phyloP scores from a whole-genome alignment of 2,329 filamentous ascomycete genomes.

The Pseudocercospora fijiensis region DNA sequence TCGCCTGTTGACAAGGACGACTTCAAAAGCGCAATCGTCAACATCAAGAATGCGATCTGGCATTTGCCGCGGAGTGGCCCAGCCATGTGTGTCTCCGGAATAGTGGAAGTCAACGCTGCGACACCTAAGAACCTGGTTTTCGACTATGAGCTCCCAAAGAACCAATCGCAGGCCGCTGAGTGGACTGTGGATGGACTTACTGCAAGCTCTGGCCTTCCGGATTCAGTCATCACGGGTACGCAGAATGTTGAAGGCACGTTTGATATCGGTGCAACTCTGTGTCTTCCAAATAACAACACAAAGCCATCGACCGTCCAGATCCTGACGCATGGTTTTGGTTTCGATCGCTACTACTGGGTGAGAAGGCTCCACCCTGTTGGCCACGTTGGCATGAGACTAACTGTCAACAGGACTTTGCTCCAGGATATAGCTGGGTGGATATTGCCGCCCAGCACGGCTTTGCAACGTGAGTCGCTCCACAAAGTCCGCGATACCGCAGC shows the following conservation, averaged over 20 bases:
- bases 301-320: conserved; percentile 36
- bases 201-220: background rate
- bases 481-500: background rate
- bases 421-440: conserved; percentile 43
- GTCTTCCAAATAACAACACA: background rate
- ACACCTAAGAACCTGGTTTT: background rate
- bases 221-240: background rate
- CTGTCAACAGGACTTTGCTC: conserved; percentile 33
- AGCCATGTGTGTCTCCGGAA: conserved; percentile 1
- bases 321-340: conserved; percentile 43
- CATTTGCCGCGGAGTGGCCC: background rate
- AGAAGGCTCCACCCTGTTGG: background rate
- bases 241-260: conserved; percentile 2
- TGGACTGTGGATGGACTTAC: conserved; percentile 13
- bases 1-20: background rate
- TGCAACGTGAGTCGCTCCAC: conserved; percentile 28
- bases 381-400: background rate
- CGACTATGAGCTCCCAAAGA: conserved; percentile 18
- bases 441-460: conserved; percentile 40
- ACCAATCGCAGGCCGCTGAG: conserved; percentile 29
- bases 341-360: conserved; percentile 36
- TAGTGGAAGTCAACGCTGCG: background rate
- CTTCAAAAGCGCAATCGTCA: background rate
- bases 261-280: background rate
- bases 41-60: background rate